Evolutionary conservation across 2,329 filamentous ascomycete genomes (phyloP).

Genomic region (Mycosphaerella arachidis): DNA sequence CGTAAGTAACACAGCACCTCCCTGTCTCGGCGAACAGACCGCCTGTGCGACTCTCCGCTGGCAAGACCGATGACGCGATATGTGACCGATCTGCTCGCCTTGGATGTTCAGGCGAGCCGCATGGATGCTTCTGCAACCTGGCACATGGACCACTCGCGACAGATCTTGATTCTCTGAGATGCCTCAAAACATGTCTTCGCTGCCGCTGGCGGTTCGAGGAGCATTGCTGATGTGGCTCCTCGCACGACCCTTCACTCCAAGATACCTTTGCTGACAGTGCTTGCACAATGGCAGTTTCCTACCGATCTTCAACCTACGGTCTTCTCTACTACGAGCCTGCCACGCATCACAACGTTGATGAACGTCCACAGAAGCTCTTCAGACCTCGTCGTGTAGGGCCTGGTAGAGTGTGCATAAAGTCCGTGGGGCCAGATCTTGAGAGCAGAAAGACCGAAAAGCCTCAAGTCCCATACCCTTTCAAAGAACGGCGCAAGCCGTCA

Average conservation of each 20-base stretch:
- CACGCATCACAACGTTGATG: conserved; percentile 16
- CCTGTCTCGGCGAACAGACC: conserved; percentile 20
- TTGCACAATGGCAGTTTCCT: conserved; percentile 21
- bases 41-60: conserved; percentile 11
- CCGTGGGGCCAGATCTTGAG: conserved; percentile 44
- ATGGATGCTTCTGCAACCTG: conserved; percentile 19
- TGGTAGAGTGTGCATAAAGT: conserved; percentile 55
- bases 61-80: conserved; percentile 19
- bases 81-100: conserved; percentile 15
- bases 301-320: conserved; percentile 23
- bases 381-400: conserved; percentile 51
- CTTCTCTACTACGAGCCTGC: conserved; percentile 23
- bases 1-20: conserved; percentile 25
- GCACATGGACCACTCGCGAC: conserved; percentile 8
- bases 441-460: conserved; percentile 22
- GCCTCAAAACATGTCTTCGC: conserved; percentile 8
- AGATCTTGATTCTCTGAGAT: conserved; percentile 6
- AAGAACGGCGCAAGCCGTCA: conserved; percentile 11
- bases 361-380: conserved; percentile 37
- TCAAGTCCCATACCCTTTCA: conserved; percentile 10
- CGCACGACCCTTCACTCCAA: conserved; percentile 3
- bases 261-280: conserved; percentile 11
- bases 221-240: conserved; percentile 2
- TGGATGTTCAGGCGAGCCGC: conserved; percentile 17
- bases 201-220: neutral